Percentiles rank a stretch among this genome's conserved stretches.
phyloP scores from a whole-genome alignment of 768 basidiomycete genomes.

The Lactifluus hygrophoroides region DNA sequence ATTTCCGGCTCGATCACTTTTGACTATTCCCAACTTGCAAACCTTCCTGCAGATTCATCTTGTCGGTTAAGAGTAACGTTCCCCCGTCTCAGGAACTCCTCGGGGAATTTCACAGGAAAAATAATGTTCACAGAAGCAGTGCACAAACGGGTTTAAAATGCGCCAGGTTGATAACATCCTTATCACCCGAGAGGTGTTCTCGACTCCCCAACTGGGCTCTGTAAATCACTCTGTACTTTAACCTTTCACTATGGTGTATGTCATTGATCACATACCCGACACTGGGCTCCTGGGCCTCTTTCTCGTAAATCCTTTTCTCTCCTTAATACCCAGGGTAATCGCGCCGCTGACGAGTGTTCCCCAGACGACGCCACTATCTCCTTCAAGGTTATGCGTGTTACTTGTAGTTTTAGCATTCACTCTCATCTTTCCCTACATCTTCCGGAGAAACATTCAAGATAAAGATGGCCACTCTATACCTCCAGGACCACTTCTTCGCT shows the following conservation, averaged over 20 bases:
- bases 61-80: not conserved
- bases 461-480: slow-evolving; percentile 23
- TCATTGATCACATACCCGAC: not conserved
- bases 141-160: not conserved
- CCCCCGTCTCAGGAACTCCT: not conserved
- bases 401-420: not conserved
- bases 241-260: not conserved
- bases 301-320: not conserved
- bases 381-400: not conserved
- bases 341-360: not conserved
- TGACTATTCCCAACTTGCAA: not conserved
- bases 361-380: not conserved
- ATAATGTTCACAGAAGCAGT: not conserved
- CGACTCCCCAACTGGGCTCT: not conserved
- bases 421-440: slow-evolving; percentile 17
- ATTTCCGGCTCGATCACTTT: not conserved
- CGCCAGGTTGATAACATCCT: not conserved
- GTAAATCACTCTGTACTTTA: slow-evolving; percentile 5
- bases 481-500: slow-evolving; percentile 23
- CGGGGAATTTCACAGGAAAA: not conserved
- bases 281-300: not conserved
- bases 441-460: slow-evolving; percentile 20
- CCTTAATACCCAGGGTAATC: not conserved
- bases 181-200: not conserved
- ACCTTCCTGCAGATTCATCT: not conserved